These are phyloP conservation scores for Fusarium pseudoanthophilum DNA, from an alignment of 2,329 filamentous ascomycete species.

Conservation along the genomic window DNA sequence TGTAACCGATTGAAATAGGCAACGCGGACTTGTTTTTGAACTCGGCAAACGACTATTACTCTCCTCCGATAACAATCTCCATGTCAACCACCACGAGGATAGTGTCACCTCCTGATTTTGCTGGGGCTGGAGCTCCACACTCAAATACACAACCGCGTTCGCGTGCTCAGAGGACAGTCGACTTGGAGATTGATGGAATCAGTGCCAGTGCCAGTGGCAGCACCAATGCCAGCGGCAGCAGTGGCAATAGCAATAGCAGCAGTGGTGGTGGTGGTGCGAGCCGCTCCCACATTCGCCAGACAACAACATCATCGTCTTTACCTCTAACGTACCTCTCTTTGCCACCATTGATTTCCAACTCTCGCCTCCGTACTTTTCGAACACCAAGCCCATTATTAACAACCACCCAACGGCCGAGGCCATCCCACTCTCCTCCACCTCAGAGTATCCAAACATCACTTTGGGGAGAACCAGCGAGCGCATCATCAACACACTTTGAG, in stretches of 20 bases:
- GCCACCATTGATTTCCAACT: slow-evolving; percentile 34
- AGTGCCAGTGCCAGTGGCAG: neutral
- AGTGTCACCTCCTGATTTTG: slow-evolving; percentile 29
- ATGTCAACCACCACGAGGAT: slow-evolving; percentile 41
- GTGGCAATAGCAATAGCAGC: neutral
- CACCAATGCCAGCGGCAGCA: neutral
- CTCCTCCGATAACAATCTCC: slow-evolving; percentile 37
- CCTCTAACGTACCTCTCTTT: slow-evolving; percentile 7
- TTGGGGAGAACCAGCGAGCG: slow-evolving; percentile 4
- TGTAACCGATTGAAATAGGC: slow-evolving; percentile 38
- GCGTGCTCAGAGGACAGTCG: slow-evolving; percentile 29
- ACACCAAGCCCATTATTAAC: slow-evolving; percentile 24
- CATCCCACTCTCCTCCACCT: slow-evolving; percentile 6
- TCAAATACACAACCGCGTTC: slow-evolving; percentile 13
- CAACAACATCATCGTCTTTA: slow-evolving; percentile 19
- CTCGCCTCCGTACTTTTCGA: slow-evolving; percentile 8
- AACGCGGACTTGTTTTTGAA: slow-evolving; percentile 38
- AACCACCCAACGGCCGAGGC: slow-evolving; percentile 28
- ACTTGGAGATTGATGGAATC: slow-evolving; percentile 12
- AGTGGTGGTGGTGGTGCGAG: slow-evolving; percentile 17
- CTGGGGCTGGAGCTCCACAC: slow-evolving; percentile 15
- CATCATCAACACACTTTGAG: slow-evolving; percentile 5
- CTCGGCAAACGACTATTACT: slow-evolving; percentile 22
- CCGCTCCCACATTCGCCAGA: slow-evolving; percentile 27
- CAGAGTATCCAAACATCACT: slow-evolving; percentile 7